Evolutionary conservation across 2,329 filamentous ascomycete genomes (phyloP).

Genomic region (Trichoderma pleuroti): DNA sequence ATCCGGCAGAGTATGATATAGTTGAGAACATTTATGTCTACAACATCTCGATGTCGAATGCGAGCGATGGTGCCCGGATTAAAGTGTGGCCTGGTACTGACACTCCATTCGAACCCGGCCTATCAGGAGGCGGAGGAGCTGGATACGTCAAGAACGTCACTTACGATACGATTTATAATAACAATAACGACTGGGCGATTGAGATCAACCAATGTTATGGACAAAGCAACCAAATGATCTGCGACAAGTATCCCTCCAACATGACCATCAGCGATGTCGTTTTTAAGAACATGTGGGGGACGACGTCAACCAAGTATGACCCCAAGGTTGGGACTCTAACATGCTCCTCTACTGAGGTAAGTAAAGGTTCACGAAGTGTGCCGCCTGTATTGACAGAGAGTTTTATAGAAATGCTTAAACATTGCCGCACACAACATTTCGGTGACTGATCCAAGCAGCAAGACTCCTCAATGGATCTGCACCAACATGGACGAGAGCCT

Average conservation of each 20-base stretch:
- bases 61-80: not conserved
- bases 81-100: conserved; percentile 4
- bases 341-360: conserved; percentile 1
- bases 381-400: not conserved
- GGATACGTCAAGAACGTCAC: conserved; percentile 4
- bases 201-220: conserved; percentile 11
- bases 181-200: conserved; percentile 9
- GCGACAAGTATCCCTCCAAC: conserved; percentile 1
- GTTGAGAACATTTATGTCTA: conserved; percentile 1
- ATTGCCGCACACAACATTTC: not conserved
- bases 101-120: not conserved
- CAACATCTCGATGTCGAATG: conserved; percentile 2
- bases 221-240: conserved; percentile 4
- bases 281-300: conserved; percentile 7
- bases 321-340: conserved; percentile 1
- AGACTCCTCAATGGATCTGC: not conserved
- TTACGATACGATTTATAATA: not conserved
- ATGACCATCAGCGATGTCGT: conserved; percentile 1
- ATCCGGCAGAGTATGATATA: not conserved
- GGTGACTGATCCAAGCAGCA: not conserved
- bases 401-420: not conserved
- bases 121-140: conserved; percentile 1
- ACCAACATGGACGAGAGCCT: not conserved
- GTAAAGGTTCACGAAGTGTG: not conserved
- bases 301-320: not conserved